phyloP scores from a whole-genome alignment of 2,329 filamentous ascomycete genomes.

The Fusarium musae region DNA sequence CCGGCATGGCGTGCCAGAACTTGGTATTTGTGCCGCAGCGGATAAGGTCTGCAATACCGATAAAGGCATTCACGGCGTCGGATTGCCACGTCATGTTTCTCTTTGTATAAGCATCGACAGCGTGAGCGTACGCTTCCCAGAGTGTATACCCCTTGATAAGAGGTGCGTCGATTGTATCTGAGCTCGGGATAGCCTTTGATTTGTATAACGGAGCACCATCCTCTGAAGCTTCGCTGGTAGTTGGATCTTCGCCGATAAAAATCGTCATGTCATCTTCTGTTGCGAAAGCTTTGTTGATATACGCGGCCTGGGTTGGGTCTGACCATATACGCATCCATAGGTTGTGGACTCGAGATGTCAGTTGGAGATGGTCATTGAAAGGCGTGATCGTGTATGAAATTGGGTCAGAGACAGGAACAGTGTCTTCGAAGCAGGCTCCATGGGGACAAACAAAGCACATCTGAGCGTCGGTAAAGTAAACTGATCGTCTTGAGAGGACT shows the following conservation, averaged over 20 bases:
- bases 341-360: not conserved
- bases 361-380: not conserved
- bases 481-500: slow-evolving; percentile 10
- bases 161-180: slow-evolving; percentile 1
- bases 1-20: slow-evolving; percentile 23
- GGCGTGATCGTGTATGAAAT: not conserved
- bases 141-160: not conserved
- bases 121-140: slow-evolving; percentile 18
- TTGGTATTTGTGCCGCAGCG: slow-evolving; percentile 14
- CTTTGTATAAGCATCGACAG: slow-evolving; percentile 16
- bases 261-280: slow-evolving; percentile 2
- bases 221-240: not conserved
- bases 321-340: slow-evolving; percentile 14
- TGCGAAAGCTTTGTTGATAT: slow-evolving; percentile 16
- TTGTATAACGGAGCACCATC: slow-evolving; percentile 6
- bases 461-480: slow-evolving; percentile 15
- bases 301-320: not conserved
- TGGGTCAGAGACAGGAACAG: not conserved
- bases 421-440: slow-evolving; percentile 13
- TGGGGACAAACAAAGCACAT: slow-evolving; percentile 25
- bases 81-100: slow-evolving; percentile 23
- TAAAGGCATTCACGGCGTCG: slow-evolving; percentile 22
- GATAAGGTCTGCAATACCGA: slow-evolving; percentile 23
- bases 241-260: slow-evolving; percentile 14
- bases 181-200: not conserved